Evolutionary conservation across 2,329 filamentous ascomycete genomes (phyloP).

Genomic region (Cladosporium sp.): DNA sequence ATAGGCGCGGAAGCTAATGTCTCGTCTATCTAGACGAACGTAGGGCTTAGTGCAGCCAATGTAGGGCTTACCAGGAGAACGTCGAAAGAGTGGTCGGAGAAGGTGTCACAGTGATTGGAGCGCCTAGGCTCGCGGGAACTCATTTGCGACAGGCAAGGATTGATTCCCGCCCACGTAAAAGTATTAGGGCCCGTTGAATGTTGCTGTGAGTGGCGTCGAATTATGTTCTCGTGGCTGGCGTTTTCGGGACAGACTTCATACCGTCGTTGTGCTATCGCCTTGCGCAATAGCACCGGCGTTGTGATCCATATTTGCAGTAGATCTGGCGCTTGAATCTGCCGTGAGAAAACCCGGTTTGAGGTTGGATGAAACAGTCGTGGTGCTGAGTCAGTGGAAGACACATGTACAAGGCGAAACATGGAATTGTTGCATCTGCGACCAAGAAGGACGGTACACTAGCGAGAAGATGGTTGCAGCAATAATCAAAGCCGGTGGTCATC

Average conservation of each 20-base stretch:
- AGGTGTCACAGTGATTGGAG: background rate
- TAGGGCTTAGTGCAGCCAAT: slow-evolving; percentile 11
- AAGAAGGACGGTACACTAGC: background rate
- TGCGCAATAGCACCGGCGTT: background rate
- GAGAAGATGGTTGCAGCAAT: background rate
- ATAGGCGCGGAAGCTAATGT: slow-evolving; percentile 17
- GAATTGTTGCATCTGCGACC: background rate
- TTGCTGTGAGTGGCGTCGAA: background rate
- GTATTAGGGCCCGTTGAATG: background rate
- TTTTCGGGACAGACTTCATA: background rate
- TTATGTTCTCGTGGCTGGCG: background rate
- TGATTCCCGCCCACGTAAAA: background rate
- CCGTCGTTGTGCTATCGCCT: background rate
- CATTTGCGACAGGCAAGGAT: background rate
- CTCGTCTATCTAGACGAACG: slow-evolving; percentile 12
- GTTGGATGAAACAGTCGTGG: background rate
- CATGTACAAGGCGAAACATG: background rate
- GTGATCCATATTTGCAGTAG: background rate
- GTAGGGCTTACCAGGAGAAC: slow-evolving; percentile 3
- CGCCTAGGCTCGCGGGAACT: background rate
- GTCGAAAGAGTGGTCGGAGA: background rate
- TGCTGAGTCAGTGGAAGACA: background rate
- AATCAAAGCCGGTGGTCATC: background rate
- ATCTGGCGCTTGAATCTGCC: background rate
- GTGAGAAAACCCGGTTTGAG: background rate